Evolutionary conservation across 129 eudicot genomes (phyloP), one percentile per base, ranked within the genome.

Genomic region (Erigeron canadensis): DNA sequence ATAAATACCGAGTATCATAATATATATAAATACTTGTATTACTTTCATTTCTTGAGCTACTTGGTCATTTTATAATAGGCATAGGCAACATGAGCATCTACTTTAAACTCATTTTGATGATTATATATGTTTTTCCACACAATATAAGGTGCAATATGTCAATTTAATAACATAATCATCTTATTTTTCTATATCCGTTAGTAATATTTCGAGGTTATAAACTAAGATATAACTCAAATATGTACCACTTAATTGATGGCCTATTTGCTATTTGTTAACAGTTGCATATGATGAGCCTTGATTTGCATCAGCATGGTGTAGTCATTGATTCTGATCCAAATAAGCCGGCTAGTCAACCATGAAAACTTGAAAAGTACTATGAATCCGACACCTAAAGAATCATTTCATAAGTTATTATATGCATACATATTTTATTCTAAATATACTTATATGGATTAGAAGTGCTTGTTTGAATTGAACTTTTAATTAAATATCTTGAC

Each of bases 231-330:
- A n/a, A 11, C 13, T 17, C 13, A 50, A 50, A 50, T 50, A 50
- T 50, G 56, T 50, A 50, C 56, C 13, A 11, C 17, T 1, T 17
- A 50, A 50, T 28, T 28, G 34, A 28, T 28, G 34, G 34, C 34
- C 34, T 28, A 28, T 28, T 28, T 28, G 34, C 34, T 28, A 16
- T 55, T n/a, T 18, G 17, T 10, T 6, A 55, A 54, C 34, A 21
- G 22, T 19, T 3, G 17, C n/a, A 69, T 53, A 69, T 17, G 74
- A 56, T 70, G 64, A 70, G 23, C 13, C 51, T 54, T 41, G 39
- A 70, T 70, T 70, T 54, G 65, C 74, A 70, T 70, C 65, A 70
- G 60, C 53, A 70, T 54, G 51, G 37, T 53, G 64, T 69, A n/a
- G 11, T 16, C 53, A 10, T 54, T 40, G 63, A 37, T 2, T 38